Evolutionary conservation across 306 rosid species (phyloP), one percentile per base, ranked within the genome.

Genomic region (Inga oerstediana): DNA sequence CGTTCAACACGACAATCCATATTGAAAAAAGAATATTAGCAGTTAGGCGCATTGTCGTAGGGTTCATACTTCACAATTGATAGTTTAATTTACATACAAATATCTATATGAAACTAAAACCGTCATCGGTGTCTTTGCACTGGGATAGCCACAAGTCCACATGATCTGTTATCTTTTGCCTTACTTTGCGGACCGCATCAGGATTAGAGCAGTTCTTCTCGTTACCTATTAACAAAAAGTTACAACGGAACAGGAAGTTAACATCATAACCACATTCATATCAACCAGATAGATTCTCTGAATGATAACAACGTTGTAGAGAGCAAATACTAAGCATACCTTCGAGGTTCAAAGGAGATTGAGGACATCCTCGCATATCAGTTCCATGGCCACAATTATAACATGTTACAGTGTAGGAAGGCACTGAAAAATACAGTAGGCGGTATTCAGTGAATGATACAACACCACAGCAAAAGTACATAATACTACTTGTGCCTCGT

Each of bases 311-410:
- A 79, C 58, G 20, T 68, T 77, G 32, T 76, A 11, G 44, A 58
- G 68, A 45, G 37, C 9, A 59, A 66, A 52, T 54, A 58, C n/a
- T n/a, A 39, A 4, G 64, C 39, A 79, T 89, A 96, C 99, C 99
- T 96, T 88, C 98, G 49, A 82, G 85, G 84, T 74, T 80, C 64
- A 92, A 88, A 20, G 94, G 98, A 81, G 80, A 51, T 75, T 96
- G 99, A 70, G 98, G 99, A 82, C 99, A 96, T 78, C 99, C 99
- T 79, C 98, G 90, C 78, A 90, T n/a, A 84, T 94, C 98, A 30
- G 94, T 88, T 80, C 98, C 96, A 64, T 96, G 98, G 84, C 97
- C 99, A 76, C 99, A 94, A 67, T 96, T 96, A 77, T 87, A 73
- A 88, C 99, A 96, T 58, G 93, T 75, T 78, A 94, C 79, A 74